phyloP scores from a whole-genome alignment of 345 rosid species.

The Toxicodendron radicans region DNA sequence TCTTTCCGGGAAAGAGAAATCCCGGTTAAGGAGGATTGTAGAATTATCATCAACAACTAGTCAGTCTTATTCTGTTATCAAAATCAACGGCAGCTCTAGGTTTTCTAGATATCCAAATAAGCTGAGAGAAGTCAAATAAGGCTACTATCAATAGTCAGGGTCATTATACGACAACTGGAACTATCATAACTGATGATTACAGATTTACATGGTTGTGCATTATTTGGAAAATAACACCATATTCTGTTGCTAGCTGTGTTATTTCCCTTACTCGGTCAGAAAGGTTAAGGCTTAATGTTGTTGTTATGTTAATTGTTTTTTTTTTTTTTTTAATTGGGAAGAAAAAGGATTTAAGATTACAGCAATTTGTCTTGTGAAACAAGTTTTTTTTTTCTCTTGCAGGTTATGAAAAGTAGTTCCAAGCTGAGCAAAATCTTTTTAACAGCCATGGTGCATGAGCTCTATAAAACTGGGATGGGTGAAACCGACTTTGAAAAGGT shows the following conservation, averaged over 20 bases:
- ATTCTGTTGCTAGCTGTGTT: not conserved
- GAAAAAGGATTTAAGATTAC: not conserved
- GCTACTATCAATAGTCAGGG: not conserved
- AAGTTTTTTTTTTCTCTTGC: constrained; percentile 17
- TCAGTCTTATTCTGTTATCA: not conserved
- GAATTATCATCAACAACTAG: not conserved
- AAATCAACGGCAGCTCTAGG: not conserved
- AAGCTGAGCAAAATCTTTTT: constrained; percentile 78
- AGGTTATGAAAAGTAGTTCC: constrained; percentile 77
- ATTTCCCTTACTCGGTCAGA: not conserved
- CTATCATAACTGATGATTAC: not conserved
- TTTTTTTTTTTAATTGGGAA: not conserved
- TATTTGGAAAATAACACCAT: not conserved
- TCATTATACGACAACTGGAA: not conserved
- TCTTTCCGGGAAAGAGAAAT: not conserved
- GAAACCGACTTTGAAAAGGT: constrained; percentile 93
- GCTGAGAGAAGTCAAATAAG: not conserved
- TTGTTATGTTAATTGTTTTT: too few species aligned
- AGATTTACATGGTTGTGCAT: not conserved
- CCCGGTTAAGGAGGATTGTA: not conserved
- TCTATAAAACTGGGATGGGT: constrained; percentile 90
- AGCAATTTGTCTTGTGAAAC: not conserved
- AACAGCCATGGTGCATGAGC: constrained; percentile 93
- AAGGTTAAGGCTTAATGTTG: not conserved
- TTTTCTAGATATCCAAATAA: not conserved